Evolutionary conservation across 108 stramenopile species (phyloP).

Genomic region (Schizochytrium sp.): DNA sequence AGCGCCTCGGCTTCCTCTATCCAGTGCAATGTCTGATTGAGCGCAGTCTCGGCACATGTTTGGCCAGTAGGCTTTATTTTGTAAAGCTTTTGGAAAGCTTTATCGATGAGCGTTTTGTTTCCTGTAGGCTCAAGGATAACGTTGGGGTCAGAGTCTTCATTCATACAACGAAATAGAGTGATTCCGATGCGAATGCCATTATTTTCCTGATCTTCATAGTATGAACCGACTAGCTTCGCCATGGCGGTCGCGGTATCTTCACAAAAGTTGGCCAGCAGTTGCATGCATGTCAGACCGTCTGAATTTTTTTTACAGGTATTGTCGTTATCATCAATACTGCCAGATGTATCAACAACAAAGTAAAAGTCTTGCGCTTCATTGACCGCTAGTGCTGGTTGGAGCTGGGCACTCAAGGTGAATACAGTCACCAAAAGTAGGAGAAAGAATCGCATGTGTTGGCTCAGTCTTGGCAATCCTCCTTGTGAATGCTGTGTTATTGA

Average conservation of each 20-base stretch:
- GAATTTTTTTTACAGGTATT: background rate
- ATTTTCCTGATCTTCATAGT: background rate
- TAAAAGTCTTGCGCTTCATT: constrained; percentile 27
- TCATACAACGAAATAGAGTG: constrained; percentile 42
- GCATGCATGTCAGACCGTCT: constrained; percentile 39
- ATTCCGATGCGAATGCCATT: constrained; percentile 49
- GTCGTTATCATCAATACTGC: constrained; percentile 5
- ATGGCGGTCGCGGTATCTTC: background rate
- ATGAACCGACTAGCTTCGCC: constrained; percentile 51
- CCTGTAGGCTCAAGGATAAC: constrained; percentile 8
- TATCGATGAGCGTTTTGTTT: background rate
- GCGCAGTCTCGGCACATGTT: constrained; percentile 56
- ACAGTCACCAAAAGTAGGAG: background rate
- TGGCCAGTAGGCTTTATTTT: background rate
- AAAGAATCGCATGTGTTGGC: too few relatives aligned
- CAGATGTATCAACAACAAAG: constrained; percentile 35
- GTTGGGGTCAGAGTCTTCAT: background rate
- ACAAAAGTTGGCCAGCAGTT: constrained; percentile 27
- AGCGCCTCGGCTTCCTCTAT: background rate
- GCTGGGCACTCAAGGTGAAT: background rate
- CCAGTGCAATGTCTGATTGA: background rate
- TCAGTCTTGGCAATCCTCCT: background rate
- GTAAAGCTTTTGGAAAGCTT: constrained; percentile 1
- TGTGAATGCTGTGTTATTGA: background rate
- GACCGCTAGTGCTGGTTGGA: background rate